Base-by-base conservation (phyloP, 345 rosid genomes). In the Brassica juncea region DNA sequence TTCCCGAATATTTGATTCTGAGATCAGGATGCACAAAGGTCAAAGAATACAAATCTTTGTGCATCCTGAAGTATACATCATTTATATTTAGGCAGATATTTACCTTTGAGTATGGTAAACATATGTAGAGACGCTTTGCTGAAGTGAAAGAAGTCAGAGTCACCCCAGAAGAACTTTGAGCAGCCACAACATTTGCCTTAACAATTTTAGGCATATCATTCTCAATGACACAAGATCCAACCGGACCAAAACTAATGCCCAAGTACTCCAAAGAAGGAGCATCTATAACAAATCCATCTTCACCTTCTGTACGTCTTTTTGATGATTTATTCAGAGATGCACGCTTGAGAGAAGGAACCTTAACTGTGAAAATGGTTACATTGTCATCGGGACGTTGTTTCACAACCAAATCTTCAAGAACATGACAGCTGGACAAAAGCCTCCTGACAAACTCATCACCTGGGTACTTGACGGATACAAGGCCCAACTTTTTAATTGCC, bases 361-460 rank as follows among this genome's bases (percentile, higher is more conserved):
- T n/a, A 14, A 63, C 1, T 0, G 42, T n/a, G 42, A 63, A 63
- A 31, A 15, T 4, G 2, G 12, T 63, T 1, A 63, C 68, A 31
- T 63, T 32, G 42, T 63, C 71, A 42, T 23, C 0, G 2, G 0
- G 2, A 61, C 59, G 8, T 42, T 2, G 16, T 4, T 30, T 16
- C 63, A 70, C 73, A 9, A 2, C 16, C 63, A 54, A 32, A 11
- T 31, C 10, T 16, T 70, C 16, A 70, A 70, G 73, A 54, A 54
- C 73, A 70, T 0, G 16, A 70, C 73, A 70, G 6, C 0, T 70
- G 10, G 63, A 70, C 21, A 70, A 10, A 52, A 70, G 2, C 30
- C 30, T 70, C 47, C 2, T 31, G 5, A 54, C 63, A 70, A 70
- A 70, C 12, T 30, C 60, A 10, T 72, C 76, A 61, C 44, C 16